Conservation (phyloP, 305 asterid genomes). For the Fraxinus velutina region DNA sequence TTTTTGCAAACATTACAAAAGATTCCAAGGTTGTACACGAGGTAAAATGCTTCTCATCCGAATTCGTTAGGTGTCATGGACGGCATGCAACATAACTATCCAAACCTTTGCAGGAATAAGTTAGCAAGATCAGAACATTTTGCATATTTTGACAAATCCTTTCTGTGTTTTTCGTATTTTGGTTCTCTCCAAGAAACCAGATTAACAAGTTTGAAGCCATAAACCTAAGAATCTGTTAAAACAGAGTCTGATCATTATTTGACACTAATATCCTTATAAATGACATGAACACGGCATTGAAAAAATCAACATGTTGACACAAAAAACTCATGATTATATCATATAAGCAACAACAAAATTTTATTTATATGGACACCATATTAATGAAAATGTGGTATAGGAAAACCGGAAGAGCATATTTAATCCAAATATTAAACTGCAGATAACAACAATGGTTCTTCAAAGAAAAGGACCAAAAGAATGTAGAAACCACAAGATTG, state of each 20-base stretch:
- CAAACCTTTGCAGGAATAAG: not conserved
- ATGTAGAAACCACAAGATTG: conserved; percentile 19
- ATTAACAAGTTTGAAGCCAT: not conserved
- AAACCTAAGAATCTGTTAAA: not conserved
- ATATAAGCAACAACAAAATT: not conserved
- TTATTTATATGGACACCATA: not conserved
- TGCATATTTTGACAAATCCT: not conserved
- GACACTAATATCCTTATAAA: not conserved
- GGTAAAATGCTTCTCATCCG: not conserved
- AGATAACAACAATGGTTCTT: not conserved
- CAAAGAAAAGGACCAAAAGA: conserved; percentile 23
- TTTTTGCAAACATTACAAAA: not conserved
- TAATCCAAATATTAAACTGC: not conserved
- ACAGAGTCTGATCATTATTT: not conserved
- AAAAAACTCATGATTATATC: not conserved
- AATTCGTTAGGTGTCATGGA: not conserved
- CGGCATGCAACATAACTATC: not conserved
- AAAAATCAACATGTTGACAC: not conserved
- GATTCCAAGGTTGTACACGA: not conserved
- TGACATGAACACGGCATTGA: not conserved
- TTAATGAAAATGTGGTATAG: not conserved
- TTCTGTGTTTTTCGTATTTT: not conserved
- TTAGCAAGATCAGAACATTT: not conserved
- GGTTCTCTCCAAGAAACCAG: not conserved
- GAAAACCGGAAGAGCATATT: conserved; percentile 10